Base-by-base conservation (phyloP, 2,329 filamentous ascomycete genomes). In the Hypoxylon sp. region DNA sequence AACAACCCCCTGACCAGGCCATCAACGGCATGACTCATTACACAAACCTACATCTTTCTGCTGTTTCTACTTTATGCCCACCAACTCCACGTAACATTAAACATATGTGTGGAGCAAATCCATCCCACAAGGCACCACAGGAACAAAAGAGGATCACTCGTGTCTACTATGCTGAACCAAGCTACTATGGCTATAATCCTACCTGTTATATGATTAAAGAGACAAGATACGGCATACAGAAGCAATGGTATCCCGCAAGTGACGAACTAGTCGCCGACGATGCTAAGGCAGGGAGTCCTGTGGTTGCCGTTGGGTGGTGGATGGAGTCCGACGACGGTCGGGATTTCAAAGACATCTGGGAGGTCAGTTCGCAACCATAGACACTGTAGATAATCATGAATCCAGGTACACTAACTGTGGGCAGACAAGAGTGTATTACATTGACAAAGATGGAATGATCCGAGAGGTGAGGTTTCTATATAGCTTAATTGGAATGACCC, bases 221-320 rank as follows among this genome's bases (percentile, higher is more conserved):
- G 10, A 63, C 43, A n/a, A 57, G 51, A 36, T 57, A 50, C 11
- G 45, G 21, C n/a, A 19, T 34, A 32, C 23, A 14, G 5, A 36
- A 51, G 1, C 7, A 34, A 50, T 63, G 60, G 52, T 25, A 57
- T 23, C 41, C 52, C 11, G 45, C 52, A 36, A 57, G 23, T 21
- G 52, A 63, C 17, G 52, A 51, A n/a, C 23, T 63, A 5, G 46
- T 63, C 11, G 51, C 52, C 3, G 52, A 63, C 14, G 52, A 63
- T 10, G 52, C 60, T 51, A 13, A 6, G 4, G 11, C 34, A 2
- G 45, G 60, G 30, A 63, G 43, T 17, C 23, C 51, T 50, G 52
- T 63, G 5, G 41, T n/a, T 34, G 51, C 51, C 10, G 46, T 63
- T 21, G 52, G 51, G 6, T 57, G 60, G 52, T 63, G 52, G 60